A percentile compares a stretch with the other conserved stretches of the same genome.
Evolutionary conservation across 1,284 basidiomycete genomes (phyloP).

Genomic region (Melampsora larici-populina): DNA sequence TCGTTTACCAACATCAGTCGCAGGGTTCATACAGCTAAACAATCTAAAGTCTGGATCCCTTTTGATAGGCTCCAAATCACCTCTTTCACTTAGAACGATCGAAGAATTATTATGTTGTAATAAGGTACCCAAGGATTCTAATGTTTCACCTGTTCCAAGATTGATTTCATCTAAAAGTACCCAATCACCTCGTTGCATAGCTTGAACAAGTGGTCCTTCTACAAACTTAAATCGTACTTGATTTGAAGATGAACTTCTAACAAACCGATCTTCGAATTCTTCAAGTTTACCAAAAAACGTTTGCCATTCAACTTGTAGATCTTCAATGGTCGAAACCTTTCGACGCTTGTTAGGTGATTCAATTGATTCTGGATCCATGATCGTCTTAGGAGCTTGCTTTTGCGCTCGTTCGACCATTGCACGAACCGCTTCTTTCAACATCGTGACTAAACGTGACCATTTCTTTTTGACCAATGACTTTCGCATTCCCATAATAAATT

Average conservation of each 20-base stretch:
- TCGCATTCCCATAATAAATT: constrained; percentile 59
- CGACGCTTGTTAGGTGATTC: constrained; percentile 67
- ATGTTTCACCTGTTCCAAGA: constrained; percentile 85
- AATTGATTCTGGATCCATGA: constrained; percentile 3
- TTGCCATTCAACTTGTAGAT: constrained; percentile 63
- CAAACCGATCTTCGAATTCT: constrained; percentile 80
- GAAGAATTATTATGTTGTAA: constrained; percentile 81
- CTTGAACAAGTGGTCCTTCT: constrained; percentile 92
- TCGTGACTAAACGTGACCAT: constrained; percentile 27
- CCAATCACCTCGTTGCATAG: constrained; percentile 86
- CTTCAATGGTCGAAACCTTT: constrained; percentile 61
- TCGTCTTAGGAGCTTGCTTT: constrained; percentile 1
- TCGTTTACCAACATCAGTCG: constrained; percentile 97
- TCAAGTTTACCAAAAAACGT: constrained; percentile 68
- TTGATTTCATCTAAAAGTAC: constrained; percentile 96
- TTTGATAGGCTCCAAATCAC: constrained; percentile 81
- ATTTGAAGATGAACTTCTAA: constrained; percentile 65
- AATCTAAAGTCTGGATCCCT: constrained; percentile 93
- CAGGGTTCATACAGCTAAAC: constrained; percentile 99
- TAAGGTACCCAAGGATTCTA: constrained; percentile 85
- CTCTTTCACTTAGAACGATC: constrained; percentile 88
- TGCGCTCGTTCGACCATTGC: constrained; percentile 11
- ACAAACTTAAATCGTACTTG: constrained; percentile 90
- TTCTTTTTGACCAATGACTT: constrained; percentile 37
- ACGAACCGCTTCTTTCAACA: constrained; percentile 30